Conservation (phyloP, 1,284 basidiomycete species). For the Ustilago nuda region DNA sequence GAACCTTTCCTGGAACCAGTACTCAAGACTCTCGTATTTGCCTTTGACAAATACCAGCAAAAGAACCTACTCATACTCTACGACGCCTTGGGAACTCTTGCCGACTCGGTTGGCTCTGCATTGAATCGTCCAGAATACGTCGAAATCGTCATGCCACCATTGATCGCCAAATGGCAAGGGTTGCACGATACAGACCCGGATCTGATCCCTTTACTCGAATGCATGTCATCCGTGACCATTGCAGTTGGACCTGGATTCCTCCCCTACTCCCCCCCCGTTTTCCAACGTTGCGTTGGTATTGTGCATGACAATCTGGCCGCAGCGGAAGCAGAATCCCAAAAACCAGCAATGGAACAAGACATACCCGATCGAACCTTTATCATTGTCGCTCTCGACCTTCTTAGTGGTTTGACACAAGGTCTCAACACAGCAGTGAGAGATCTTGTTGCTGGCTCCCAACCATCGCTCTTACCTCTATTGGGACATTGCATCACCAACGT, state of each 20-base stretch:
- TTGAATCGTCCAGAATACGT: constrained; percentile 88
- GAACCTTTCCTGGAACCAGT: constrained; percentile 95
- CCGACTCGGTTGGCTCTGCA: constrained; percentile 91
- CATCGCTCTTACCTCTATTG: constrained; percentile 62
- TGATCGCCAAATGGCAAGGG: constrained; percentile 89
- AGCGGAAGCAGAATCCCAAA: constrained; percentile 83
- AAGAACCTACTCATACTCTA: constrained; percentile 99
- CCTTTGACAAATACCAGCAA: constrained; percentile 98
- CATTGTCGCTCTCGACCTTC: constrained; percentile 93
- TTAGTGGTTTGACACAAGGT: constrained; percentile 95
- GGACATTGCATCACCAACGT: constrained; percentile 75
- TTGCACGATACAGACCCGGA: constrained; percentile 91
- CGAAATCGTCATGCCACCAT: constrained; percentile 94
- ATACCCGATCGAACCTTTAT: constrained; percentile 72
- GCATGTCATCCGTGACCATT: constrained; percentile 95
- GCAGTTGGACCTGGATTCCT: constrained; percentile 92
- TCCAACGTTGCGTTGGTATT: constrained; percentile 88
- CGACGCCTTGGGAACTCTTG: constrained; percentile 96
- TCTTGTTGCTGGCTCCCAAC: constrained; percentile 60
- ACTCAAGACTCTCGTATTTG: constrained; percentile 90
- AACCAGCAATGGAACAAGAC: constrained; percentile 72
- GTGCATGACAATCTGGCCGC: constrained; percentile 84
- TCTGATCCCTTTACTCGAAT: constrained; percentile 88
- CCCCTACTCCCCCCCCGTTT: constrained; percentile 89
- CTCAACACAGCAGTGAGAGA: constrained; percentile 75